Percentiles rank a stretch among this genome's conserved stretches.
Evolutionary conservation across 169 alveolate species (phyloP).

Genomic region (Eimeria praecox): DNA sequence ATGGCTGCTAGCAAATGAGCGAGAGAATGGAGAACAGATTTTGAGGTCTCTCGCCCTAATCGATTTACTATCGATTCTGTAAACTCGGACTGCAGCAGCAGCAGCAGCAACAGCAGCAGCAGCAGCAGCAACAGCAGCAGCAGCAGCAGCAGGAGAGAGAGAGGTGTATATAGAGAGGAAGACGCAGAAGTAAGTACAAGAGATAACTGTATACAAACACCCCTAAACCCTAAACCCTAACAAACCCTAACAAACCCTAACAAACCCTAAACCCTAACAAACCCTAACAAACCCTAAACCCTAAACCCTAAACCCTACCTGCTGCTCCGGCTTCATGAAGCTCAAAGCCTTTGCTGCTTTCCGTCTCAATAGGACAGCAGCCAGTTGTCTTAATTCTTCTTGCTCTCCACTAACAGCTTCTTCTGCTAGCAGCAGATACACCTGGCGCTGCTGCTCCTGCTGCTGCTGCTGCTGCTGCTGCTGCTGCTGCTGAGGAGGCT

Average conservation of each 20-base stretch:
- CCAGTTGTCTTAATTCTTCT: constrained; percentile 58
- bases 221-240: constrained; percentile 43
- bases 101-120: constrained; percentile 36
- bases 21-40: constrained; percentile 41
- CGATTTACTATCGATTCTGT: constrained; percentile 58
- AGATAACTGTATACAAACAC: too few species aligned
- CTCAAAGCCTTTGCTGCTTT: constrained; percentile 35
- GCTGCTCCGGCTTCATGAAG: constrained; percentile 43
- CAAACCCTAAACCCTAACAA: constrained; percentile 54
- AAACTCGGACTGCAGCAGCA: constrained; percentile 55
- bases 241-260: too few species aligned
- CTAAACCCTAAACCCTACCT: constrained; percentile 67
- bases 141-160: background rate
- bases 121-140: background rate
- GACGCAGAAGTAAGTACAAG: background rate
- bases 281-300: constrained; percentile 36
- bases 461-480: constrained; percentile 66
- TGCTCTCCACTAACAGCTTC: constrained; percentile 56
- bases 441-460: constrained; percentile 21
- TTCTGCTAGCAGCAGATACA: constrained; percentile 61
- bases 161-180: too few species aligned
- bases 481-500: constrained; percentile 66
- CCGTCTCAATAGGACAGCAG: constrained; percentile 75
- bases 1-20: constrained; percentile 56
- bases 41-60: background rate